These are phyloP conservation scores for Entomortierella chlamydospora DNA, from an alignment of 192 early-diverging fungal species.

Conservation along the genomic window DNA sequence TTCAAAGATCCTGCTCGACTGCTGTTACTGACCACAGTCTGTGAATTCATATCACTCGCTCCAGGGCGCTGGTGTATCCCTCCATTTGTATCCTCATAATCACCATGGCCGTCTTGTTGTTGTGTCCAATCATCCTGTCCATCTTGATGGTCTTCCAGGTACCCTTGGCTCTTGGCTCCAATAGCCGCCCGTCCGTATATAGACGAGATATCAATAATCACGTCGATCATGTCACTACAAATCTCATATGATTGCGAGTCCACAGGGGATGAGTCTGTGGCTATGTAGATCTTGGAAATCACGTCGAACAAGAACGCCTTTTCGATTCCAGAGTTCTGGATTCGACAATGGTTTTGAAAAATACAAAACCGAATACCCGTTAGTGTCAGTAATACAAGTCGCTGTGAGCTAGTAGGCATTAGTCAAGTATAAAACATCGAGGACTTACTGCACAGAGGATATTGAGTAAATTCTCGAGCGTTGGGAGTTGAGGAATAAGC, in stretches of 20 bases:
- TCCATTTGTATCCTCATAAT: slow-evolving; percentile 29
- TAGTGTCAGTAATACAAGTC: too few species aligned
- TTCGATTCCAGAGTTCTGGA: slow-evolving; percentile 93
- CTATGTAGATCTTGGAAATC: slow-evolving; percentile 91
- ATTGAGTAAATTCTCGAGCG: slow-evolving; percentile 91
- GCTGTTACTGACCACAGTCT: slow-evolving; percentile 19
- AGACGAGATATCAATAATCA: slow-evolving; percentile 82
- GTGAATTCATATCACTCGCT: slow-evolving; percentile 12
- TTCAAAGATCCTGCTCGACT: slow-evolving; percentile 38
- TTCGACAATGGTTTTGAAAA: too few species aligned
- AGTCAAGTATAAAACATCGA: background rate
- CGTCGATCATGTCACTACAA: slow-evolving; percentile 95
- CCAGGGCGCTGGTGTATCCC: slow-evolving; percentile 1
- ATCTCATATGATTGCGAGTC: slow-evolving; percentile 91
- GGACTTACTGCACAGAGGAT: slow-evolving; percentile 88
- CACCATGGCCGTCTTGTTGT: slow-evolving; percentile 20
- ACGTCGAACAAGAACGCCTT: slow-evolving; percentile 97
- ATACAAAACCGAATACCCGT: too few species aligned
- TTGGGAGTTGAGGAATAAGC: slow-evolving; percentile 85
- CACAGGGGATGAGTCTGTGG: slow-evolving; percentile 94
- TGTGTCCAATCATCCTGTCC: slow-evolving; percentile 41
- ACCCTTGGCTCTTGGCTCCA: slow-evolving; percentile 54
- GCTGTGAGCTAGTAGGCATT: background rate
- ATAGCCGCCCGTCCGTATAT: slow-evolving; percentile 75
- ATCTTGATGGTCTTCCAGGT: slow-evolving; percentile 47